Evolutionary conservation across 1,284 basidiomycete genomes (phyloP).

Genomic region (Uromyces viciae-fabae): DNA sequence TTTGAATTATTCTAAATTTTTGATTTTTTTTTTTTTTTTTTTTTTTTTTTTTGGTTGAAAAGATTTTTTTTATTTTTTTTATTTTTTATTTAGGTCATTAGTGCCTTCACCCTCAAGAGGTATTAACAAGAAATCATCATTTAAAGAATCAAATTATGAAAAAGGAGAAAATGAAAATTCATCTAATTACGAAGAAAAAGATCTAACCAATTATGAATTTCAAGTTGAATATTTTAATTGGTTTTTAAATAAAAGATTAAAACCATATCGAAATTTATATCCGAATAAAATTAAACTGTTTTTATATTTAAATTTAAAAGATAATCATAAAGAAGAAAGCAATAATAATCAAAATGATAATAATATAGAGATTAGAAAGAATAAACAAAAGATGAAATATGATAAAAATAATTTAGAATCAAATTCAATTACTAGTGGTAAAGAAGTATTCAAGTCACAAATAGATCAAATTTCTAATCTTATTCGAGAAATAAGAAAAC

Average conservation of each 20-base stretch:
- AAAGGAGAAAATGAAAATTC: background rate
- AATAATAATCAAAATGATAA: background rate
- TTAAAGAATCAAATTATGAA: background rate
- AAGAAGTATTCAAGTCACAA: background rate
- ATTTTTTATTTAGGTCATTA: conserved; percentile 9
- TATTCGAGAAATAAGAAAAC: conserved; percentile 28
- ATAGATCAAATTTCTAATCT: conserved; percentile 14
- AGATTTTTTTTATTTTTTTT: background rate
- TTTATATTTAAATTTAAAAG: conserved; percentile 5
- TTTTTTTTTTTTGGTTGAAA: background rate
- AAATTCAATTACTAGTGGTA: background rate
- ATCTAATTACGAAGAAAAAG: background rate
- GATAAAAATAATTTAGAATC: too few species aligned
- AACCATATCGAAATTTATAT: conserved; percentile 8
- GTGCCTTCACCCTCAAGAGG: conserved; percentile 39
- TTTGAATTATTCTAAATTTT: too few species aligned
- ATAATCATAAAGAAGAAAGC: background rate
- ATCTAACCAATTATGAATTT: conserved; percentile 27
- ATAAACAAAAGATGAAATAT: background rate
- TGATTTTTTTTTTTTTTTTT: background rate
- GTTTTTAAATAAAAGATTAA: conserved; percentile 1
- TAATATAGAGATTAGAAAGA: background rate
- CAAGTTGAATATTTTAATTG: conserved; percentile 31
- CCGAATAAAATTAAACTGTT: conserved; percentile 23
- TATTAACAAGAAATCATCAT: background rate